These are phyloP conservation scores for Styphnolobium japonicum DNA, from an alignment of 306 rosid species.

Conservation along the genomic window DNA sequence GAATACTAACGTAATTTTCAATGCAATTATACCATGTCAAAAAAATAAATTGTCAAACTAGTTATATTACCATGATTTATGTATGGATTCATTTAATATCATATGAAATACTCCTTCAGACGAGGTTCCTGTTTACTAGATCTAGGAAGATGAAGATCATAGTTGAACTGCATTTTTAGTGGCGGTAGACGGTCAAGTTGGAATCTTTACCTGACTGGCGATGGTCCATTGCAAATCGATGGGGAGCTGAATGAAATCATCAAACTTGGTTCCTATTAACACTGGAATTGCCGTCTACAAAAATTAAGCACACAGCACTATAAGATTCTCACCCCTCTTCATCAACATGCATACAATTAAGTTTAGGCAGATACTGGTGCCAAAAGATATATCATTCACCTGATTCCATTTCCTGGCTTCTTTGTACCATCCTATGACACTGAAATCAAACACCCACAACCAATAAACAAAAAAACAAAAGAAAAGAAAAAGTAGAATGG, in stretches of 20 bases:
- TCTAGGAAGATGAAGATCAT: not conserved
- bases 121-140: not conserved
- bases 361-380: not conserved
- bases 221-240: constrained; percentile 96
- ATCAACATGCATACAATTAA: not conserved
- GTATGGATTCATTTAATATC: not conserved
- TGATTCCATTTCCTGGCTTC: constrained; percentile 87
- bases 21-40: not conserved
- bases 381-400: constrained; percentile 36
- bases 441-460: constrained; percentile 38
- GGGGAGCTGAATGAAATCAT: constrained; percentile 96
- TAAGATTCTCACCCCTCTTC: not conserved
- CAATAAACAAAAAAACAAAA: not conserved
- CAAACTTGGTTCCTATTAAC: constrained; percentile 89
- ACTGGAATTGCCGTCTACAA: constrained; percentile 87
- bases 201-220: constrained; percentile 71
- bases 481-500: not conserved
- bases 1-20: not conserved
- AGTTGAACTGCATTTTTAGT: not conserved
- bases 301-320: not conserved
- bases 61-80: not conserved
- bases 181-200: not conserved
- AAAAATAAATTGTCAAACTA: not conserved
- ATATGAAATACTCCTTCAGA: not conserved
- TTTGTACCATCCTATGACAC: constrained; percentile 70